These are phyloP conservation scores for Aspergillus oerlinghausenensis DNA, from an alignment of 2,329 filamentous ascomycete species.

Conservation along the genomic window DNA sequence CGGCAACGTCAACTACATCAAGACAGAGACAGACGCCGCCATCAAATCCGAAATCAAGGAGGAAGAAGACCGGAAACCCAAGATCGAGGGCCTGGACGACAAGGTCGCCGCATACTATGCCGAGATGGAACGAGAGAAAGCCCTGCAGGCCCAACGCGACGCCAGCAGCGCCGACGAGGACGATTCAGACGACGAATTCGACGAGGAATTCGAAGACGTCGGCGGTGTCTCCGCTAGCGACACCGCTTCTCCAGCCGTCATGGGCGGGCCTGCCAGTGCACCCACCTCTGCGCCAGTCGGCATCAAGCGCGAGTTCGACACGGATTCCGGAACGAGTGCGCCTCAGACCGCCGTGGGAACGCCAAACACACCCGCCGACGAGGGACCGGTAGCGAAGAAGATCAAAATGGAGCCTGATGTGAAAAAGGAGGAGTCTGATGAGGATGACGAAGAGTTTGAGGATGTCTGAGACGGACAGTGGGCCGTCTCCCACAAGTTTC, in stretches of 20 bases:
- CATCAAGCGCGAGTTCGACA: constrained; percentile 37
- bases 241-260: constrained; percentile 30
- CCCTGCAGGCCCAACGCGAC: constrained; percentile 38
- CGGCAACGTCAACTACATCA: constrained; percentile 21
- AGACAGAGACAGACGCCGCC: constrained; percentile 28
- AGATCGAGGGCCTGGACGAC: constrained; percentile 41
- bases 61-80: constrained; percentile 41
- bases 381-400: constrained; percentile 41
- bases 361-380: constrained; percentile 33
- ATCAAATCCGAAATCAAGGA: constrained; percentile 39
- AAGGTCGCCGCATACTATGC: constrained; percentile 45
- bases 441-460: constrained; percentile 43
- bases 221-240: constrained; percentile 35
- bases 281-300: constrained; percentile 20
- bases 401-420: constrained; percentile 36
- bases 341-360: constrained; percentile 36
- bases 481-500: not conserved
- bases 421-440: constrained; percentile 39
- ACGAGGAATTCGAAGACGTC: constrained; percentile 44
- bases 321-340: constrained; percentile 35
- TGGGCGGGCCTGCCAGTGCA: constrained; percentile 24
- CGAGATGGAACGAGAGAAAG: constrained; percentile 42
- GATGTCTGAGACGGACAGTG: constrained; percentile 28
- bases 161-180: constrained; percentile 38
- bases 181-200: constrained; percentile 35